These are phyloP conservation scores for Polysphondylium violaceum DNA, from an alignment of 78 protist species.

Conservation along the genomic window DNA sequence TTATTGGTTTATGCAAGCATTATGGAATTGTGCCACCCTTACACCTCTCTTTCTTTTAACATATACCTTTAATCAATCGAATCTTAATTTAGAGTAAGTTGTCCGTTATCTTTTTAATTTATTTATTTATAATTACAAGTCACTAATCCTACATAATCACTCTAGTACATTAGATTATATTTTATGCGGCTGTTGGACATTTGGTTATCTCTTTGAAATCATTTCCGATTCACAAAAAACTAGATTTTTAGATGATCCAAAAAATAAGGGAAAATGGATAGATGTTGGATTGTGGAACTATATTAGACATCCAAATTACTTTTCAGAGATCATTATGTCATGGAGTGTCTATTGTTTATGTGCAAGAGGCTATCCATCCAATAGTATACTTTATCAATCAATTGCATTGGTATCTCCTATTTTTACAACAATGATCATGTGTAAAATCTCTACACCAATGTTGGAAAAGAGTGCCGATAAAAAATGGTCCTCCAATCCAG, in stretches of 20 bases:
- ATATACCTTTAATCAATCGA: not conserved
- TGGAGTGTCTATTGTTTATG: conserved; percentile 9
- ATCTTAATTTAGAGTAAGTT: not conserved
- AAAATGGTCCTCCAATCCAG: not conserved
- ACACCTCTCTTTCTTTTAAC: not conserved
- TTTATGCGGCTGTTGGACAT: not conserved
- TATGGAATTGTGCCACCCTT: not conserved
- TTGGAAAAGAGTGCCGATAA: conserved; percentile 14
- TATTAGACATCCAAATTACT: conserved; percentile 57
- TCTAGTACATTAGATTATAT: conserved; percentile 1
- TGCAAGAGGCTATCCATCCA: not conserved
- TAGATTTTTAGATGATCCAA: not conserved
- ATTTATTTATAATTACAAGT: too few relatives aligned
- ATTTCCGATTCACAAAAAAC: conserved; percentile 52
- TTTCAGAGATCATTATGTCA: conserved; percentile 33
- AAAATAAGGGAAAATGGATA: conserved; percentile 21
- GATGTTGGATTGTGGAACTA: conserved; percentile 33
- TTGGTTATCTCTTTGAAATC: not conserved
- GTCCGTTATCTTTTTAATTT: too few relatives aligned
- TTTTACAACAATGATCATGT: conserved; percentile 15
- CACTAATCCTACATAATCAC: too few relatives aligned
- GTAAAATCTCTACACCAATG: conserved; percentile 47
- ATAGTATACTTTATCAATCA: not conserved
- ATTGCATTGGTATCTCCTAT: conserved; percentile 1
- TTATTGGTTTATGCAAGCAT: conserved; percentile 44